Evolutionary conservation across 306 rosid species (phyloP), one percentile per base, ranked within the genome.

Genomic region (Morella rubra): DNA sequence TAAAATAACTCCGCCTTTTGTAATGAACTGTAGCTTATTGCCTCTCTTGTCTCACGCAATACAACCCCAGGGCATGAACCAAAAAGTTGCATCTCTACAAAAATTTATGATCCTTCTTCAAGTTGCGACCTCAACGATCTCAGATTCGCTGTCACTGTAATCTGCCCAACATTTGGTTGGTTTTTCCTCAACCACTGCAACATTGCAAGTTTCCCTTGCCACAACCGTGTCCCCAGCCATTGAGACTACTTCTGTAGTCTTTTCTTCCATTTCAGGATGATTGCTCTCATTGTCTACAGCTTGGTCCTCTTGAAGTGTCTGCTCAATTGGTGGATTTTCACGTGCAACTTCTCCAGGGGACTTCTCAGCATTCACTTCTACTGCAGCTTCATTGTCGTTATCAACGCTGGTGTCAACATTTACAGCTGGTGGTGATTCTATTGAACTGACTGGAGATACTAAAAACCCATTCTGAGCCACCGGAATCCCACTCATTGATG

Each of bases 161-260:
- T 92, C 97, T 86, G 97, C 99, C 97, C 99, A 95, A 74, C 97
- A 86, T 80, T 88, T 95, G 81, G 72, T 70, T 81, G 84, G 65
- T 49, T 83, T 87, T 76, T 85, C 81, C 82, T 86, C 91, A 40
- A 77, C 77, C 4, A 62, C 84, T n/a, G 41, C 24, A 50, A 77
- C 81, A 41, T 71, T 79, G 76, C 81, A 71, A 62, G 79, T 47
- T 68, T 78, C 91, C 71, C 74, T 77, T 53, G 76, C 85, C 54
- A 66, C 84, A 46, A 40, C 77, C 75, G 60, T 55, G 58, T 73
- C 82, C 69, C 55, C 81, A 75, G 79, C 72, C n/a, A 59, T 61
- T 11, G 79, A 80, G 72, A 62, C 81, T 18, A 44, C 60, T 50
- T 84, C 91, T 64, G 40, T 32, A 22, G 81, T 87, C 73, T 86